A percentile compares a stretch with the other conserved stretches of the same genome.
phyloP scores from a whole-genome alignment of 1,284 basidiomycete species.

The Porogramme epimiltina region DNA sequence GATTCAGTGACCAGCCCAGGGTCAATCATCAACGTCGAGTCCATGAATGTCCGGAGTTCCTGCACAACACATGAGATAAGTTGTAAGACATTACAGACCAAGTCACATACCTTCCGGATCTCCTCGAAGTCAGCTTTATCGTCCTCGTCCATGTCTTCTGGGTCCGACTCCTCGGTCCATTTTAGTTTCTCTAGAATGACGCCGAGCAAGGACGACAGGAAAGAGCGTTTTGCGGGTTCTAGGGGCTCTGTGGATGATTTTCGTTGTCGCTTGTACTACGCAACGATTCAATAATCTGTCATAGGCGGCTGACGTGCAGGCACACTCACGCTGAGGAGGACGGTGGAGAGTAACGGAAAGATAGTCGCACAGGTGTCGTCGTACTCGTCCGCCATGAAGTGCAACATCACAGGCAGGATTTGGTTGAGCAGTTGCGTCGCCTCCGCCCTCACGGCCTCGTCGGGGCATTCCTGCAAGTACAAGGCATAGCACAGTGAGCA shows the following conservation, averaged over 20 bases:
- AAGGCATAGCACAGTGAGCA: neutral
- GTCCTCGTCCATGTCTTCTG: conserved; percentile 87
- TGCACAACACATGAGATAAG: conserved; percentile 32
- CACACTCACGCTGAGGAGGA: conserved; percentile 74
- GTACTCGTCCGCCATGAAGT: conserved; percentile 88
- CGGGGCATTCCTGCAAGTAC: conserved; percentile 54
- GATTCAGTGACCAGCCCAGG: conserved; percentile 77
- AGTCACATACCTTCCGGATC: conserved; percentile 73
- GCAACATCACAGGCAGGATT: conserved; percentile 81
- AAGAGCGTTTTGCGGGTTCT: conserved; percentile 75
- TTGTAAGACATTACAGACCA: neutral
- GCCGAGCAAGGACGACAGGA: conserved; percentile 80
- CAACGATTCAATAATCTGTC: no score
- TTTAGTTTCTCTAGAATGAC: conserved; percentile 88
- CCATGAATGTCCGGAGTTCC: conserved; percentile 84
- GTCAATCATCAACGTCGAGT: conserved; percentile 82
- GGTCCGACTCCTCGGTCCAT: conserved; percentile 87
- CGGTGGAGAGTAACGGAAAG: conserved; percentile 76
- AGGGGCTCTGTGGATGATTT: conserved; percentile 70
- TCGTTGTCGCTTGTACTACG: conserved; percentile 77
- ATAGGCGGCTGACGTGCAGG: neutral
- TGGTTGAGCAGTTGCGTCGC: conserved; percentile 71
- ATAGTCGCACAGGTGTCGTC: conserved; percentile 87
- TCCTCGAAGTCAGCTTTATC: conserved; percentile 85
- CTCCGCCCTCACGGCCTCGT: conserved; percentile 66